Evolutionary conservation across 768 basidiomycete species (phyloP).

Genomic region (Tulasnella sp.): DNA sequence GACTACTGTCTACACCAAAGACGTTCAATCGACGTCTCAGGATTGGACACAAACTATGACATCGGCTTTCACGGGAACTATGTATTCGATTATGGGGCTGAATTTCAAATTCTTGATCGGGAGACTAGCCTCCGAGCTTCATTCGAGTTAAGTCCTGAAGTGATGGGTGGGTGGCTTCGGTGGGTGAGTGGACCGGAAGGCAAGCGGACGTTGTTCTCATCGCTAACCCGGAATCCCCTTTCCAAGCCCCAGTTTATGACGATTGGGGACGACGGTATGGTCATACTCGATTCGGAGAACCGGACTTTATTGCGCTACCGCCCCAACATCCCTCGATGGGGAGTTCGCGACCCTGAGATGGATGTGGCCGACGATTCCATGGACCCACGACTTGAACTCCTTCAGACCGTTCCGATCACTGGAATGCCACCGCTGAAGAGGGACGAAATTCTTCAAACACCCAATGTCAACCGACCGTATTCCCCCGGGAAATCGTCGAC

Average conservation of each 20-base stretch:
- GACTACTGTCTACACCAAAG: not conserved
- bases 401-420: not conserved
- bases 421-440: not conserved
- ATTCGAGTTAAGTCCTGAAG: not conserved
- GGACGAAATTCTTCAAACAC: not conserved
- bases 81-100: not conserved
- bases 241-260: not conserved
- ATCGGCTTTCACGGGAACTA: constrained; percentile 3
- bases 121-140: not conserved
- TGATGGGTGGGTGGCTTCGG: not conserved
- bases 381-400: not conserved
- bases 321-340: not conserved
- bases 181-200: not conserved
- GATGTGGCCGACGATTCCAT: not conserved
- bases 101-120: not conserved
- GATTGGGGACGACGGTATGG: not conserved
- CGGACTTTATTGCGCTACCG: not conserved
- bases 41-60: not conserved
- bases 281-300: not conserved
- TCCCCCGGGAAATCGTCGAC: not conserved
- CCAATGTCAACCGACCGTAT: not conserved
- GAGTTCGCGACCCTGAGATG: not conserved
- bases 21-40: not conserved
- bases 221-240: not conserved
- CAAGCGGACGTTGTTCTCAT: not conserved